These are phyloP conservation scores for Sphaerostilbella broomeana DNA, from an alignment of 2,329 filamentous ascomycete species.

Conservation along the genomic window DNA sequence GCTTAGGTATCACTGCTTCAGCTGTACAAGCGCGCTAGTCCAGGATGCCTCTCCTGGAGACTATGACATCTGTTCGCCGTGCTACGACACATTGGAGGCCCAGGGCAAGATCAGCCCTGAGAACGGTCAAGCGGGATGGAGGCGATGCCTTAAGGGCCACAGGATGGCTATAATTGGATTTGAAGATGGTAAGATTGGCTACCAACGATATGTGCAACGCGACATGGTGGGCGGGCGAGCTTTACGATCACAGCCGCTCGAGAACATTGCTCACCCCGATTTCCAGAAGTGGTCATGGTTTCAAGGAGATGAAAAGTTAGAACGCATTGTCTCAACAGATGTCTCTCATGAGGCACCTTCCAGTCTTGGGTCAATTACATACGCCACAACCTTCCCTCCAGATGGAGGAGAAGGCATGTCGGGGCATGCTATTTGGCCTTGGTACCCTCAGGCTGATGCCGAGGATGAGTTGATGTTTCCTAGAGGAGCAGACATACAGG, in stretches of 20 bases:
- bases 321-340: constrained; percentile 45
- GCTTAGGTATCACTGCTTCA: constrained; percentile 72
- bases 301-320: constrained; percentile 31
- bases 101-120: constrained; percentile 61
- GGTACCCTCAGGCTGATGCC: constrained; percentile 60
- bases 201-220: constrained; percentile 59
- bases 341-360: constrained; percentile 40
- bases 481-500: constrained; percentile 70
- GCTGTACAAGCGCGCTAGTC: constrained; percentile 53
- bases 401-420: constrained; percentile 65
- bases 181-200: constrained; percentile 59
- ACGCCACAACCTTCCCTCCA: constrained; percentile 53
- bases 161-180: constrained; percentile 80
- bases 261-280: constrained; percentile 28
- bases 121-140: constrained; percentile 76
- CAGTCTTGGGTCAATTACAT: constrained; percentile 21
- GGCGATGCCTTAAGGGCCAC: constrained; percentile 72
- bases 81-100: constrained; percentile 63
- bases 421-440: constrained; percentile 65
- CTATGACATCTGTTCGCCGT: constrained; percentile 76
- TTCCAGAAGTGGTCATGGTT: constrained; percentile 50
- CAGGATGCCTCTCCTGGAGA: constrained; percentile 55
- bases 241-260: constrained; percentile 53
- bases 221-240: constrained; percentile 73
- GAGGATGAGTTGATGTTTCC: constrained; percentile 80